These are phyloP conservation scores for Niveomyces coronatus DNA, from an alignment of 2,329 filamentous ascomycete species.

Conservation along the genomic window DNA sequence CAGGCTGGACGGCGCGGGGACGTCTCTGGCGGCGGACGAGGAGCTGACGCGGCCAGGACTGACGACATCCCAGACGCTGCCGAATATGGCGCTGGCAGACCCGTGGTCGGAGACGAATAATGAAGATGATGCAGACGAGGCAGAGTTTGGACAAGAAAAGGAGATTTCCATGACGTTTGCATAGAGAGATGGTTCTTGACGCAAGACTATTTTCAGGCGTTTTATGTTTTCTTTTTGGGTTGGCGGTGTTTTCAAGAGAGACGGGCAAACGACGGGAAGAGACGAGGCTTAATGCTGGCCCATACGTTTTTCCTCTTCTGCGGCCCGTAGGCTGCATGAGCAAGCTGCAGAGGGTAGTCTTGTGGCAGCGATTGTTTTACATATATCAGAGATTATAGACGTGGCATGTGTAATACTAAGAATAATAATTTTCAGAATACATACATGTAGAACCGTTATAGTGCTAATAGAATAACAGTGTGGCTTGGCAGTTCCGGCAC, in stretches of 20 bases:
- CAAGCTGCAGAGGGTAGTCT: no score
- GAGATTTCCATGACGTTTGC: constrained; percentile 79
- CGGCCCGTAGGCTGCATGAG: no score
- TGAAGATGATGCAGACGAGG: constrained; percentile 53
- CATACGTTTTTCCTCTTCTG: no score
- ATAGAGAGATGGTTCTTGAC: constrained; percentile 23
- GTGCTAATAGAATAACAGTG: no score
- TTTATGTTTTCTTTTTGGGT: neutral
- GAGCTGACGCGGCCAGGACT: constrained; percentile 18
- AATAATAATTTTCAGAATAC: neutral
- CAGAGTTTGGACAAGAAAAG: constrained; percentile 60
- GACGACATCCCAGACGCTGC: constrained; percentile 36
- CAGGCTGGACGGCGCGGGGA: neutral
- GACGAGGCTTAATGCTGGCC: no score
- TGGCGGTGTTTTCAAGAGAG: neutral
- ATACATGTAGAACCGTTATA: no score
- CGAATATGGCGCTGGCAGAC: constrained; percentile 42
- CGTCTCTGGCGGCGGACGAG: constrained; percentile 20
- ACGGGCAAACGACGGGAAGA: no score
- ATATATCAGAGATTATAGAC: neutral
- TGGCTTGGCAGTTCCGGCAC: no score
- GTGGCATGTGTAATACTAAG: neutral
- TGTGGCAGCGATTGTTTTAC: no score
- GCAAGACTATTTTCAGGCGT: constrained; percentile 5
- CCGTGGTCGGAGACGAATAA: constrained; percentile 42